Evolutionary conservation across 495 filamentous ascomycete genomes (phyloP).

Genomic region (Aspergillus bertholletiae): DNA sequence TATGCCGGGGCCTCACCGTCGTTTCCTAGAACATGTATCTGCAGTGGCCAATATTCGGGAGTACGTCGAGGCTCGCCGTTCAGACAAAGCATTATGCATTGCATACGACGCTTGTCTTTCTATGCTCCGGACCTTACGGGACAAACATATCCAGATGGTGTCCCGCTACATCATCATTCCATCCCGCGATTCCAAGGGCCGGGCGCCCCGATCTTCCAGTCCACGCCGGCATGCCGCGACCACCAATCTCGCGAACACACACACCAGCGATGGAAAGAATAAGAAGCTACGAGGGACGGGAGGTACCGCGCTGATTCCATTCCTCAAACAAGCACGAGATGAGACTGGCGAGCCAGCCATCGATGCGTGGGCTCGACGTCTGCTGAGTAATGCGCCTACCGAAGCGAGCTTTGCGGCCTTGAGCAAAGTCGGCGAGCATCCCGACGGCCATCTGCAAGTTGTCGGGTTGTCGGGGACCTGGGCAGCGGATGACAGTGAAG

Average conservation of each 20-base stretch:
- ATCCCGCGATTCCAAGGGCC: constrained; percentile 49
- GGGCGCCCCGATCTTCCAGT: constrained; percentile 42
- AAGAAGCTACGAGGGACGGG: constrained; percentile 84
- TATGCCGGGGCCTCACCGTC: constrained; percentile 91
- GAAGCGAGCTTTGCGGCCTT: constrained; percentile 40
- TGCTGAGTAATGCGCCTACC: constrained; percentile 59
- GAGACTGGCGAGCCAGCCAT: constrained; percentile 93
- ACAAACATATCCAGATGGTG: constrained; percentile 95
- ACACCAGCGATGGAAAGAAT: constrained; percentile 39
- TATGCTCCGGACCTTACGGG: constrained; percentile 84
- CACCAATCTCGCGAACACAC: constrained; percentile 65
- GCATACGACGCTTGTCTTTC: constrained; percentile 90
- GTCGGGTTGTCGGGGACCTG: constrained; percentile 82
- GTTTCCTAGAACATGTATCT: constrained; percentile 78
- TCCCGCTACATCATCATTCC: constrained; percentile 88
- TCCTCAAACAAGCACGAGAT: constrained; percentile 90
- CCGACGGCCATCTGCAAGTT: constrained; percentile 60
- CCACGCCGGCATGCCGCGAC: constrained; percentile 36
- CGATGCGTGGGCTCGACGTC: constrained; percentile 71
- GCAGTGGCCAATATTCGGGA: constrained; percentile 83
- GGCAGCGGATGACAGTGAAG: constrained; percentile 79
- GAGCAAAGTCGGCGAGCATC: constrained; percentile 66
- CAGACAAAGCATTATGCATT: constrained; percentile 62
- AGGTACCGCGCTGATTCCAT: constrained; percentile 87
- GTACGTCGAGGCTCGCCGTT: constrained; percentile 65